These are phyloP conservation scores for Sugiyamaella novakii DNA, from an alignment of 1,139 yeast genomes.

Conservation along the genomic window DNA sequence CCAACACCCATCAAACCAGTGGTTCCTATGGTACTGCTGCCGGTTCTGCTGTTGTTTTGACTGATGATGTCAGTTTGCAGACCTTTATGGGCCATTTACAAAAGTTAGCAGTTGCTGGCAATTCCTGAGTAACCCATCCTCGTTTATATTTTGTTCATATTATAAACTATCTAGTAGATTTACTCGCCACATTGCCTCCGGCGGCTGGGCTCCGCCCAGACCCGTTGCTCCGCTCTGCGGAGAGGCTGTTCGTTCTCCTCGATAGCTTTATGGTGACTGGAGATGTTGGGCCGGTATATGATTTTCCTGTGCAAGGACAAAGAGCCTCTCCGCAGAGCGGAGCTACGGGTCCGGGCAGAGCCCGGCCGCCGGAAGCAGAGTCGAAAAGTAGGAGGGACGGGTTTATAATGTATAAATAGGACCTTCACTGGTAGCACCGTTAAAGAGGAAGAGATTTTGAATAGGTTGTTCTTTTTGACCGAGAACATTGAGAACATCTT, in stretches of 20 bases:
- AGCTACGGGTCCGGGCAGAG: slow-evolving; percentile 7
- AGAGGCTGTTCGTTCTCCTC: too few relatives aligned
- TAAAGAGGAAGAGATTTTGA: slow-evolving; percentile 76
- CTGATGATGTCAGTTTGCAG: slow-evolving; percentile 92
- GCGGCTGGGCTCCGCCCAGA: background rate
- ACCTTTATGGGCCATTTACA: slow-evolving; percentile 90
- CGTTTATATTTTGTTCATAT: slow-evolving; percentile 1
- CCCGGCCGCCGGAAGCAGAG: background rate
- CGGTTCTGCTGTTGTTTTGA: slow-evolving; percentile 80
- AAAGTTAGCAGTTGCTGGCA: slow-evolving; percentile 68
- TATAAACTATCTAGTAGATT: slow-evolving; percentile 1
- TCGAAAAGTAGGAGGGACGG: too few relatives aligned
- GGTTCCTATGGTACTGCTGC: slow-evolving; percentile 47
- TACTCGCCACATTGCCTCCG: background rate
- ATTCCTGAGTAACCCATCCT: slow-evolving; percentile 19
- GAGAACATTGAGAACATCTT: slow-evolving; percentile 82
- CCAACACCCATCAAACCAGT: slow-evolving; percentile 72
- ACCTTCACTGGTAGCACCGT: slow-evolving; percentile 70
- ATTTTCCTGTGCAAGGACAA: too few relatives aligned
- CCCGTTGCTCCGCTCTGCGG: too few relatives aligned
- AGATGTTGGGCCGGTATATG: too few relatives aligned
- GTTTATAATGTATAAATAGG: slow-evolving; percentile 64
- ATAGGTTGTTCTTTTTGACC: slow-evolving; percentile 79
- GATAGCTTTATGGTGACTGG: too few relatives aligned
- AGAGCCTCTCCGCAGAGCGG: too few relatives aligned